Evolutionary conservation across 352 stramenopile species (phyloP).

Genomic region (Phytophthora syringae): DNA sequence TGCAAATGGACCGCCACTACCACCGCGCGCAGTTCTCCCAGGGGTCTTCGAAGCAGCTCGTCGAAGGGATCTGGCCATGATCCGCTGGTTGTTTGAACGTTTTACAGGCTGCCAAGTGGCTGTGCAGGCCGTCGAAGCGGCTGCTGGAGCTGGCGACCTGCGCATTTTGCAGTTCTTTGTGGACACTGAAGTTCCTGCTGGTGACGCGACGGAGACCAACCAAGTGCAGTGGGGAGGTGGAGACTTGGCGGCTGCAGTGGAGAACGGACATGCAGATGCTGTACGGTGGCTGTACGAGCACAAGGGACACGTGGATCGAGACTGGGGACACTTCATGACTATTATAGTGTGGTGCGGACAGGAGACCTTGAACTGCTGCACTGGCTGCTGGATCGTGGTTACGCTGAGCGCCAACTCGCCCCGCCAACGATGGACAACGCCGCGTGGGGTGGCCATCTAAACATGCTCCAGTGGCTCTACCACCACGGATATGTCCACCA

Average conservation of each 20-base stretch:
- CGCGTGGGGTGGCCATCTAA: slow-evolving; percentile 27
- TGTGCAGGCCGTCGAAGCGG: slow-evolving; percentile 30
- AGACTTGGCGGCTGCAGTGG: slow-evolving; percentile 34
- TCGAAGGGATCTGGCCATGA: slow-evolving; percentile 18
- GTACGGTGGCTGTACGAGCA: slow-evolving; percentile 30
- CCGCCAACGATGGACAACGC: slow-evolving; percentile 41
- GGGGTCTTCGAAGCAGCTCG: slow-evolving; percentile 26
- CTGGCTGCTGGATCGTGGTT: slow-evolving; percentile 34
- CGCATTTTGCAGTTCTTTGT: slow-evolving; percentile 28
- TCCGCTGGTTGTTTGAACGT: slow-evolving; percentile 32
- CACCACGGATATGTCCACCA: slow-evolving; percentile 35
- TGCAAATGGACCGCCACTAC: slow-evolving; percentile 27
- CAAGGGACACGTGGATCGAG: slow-evolving; percentile 28
- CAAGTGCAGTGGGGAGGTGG: slow-evolving; percentile 30
- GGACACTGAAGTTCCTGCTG: slow-evolving; percentile 1
- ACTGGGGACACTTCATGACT: slow-evolving; percentile 35
- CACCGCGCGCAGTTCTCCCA: slow-evolving; percentile 27
- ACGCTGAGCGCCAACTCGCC: slow-evolving; percentile 27
- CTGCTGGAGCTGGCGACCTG: slow-evolving; percentile 18
- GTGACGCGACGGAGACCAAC: slow-evolving; percentile 2
- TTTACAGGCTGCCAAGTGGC: slow-evolving; percentile 24
- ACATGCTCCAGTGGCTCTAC: slow-evolving; percentile 38
- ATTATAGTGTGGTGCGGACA: slow-evolving; percentile 12
- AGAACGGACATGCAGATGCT: slow-evolving; percentile 25
- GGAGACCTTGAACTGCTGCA: slow-evolving; percentile 33